Evolutionary conservation across 2,329 filamentous ascomycete species (phyloP), one percentile per base, ranked within the genome.

Genomic region (Exutisphaerella laricina): DNA sequence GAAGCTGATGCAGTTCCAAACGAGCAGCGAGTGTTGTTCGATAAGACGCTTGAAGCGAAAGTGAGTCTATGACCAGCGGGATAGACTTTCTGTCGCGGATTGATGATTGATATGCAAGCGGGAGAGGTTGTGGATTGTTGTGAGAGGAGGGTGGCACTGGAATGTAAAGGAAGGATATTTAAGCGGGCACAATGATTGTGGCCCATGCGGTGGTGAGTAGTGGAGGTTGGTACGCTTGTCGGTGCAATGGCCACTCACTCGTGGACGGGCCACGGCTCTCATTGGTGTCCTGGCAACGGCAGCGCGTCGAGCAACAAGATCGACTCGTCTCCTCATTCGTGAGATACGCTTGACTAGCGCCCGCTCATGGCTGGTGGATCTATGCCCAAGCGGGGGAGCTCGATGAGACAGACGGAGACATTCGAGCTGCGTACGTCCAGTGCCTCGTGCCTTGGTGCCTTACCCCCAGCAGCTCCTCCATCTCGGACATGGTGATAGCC

Each of bases 1-100:
- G 50, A 51, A 53, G 48, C 36, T 29, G 39, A 36, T 25, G n/a
- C 13, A 10, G 20, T 14, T 35, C 20, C 37, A 35, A 45, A 40
- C 39, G 46, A 44, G 43, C 30, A 48, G 46, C 46, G 49, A 54
- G 41, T 42, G 41, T 46, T 38, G 30, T 29, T 42, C 43, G 47
- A 49, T 53, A 48, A n/a, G 50, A 51, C 39, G 43, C 41, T 29
- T 44, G 29, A 39, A 58, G 53, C 55, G 54, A 58, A 50, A 55
- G 56, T 56, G 43, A 51, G 56, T 52, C 53, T 56, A 49, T 52
- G 51, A 21, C 16, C 20, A 32, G n/a, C n/a, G n/a, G 41, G 51
- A 45, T 48, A 50, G 53, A 52, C 51, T 43, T 29, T 12, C n/a
- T 17, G 48, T 37, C 40, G 49, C 44, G 41, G 23, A 41, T 39